These are phyloP conservation scores for Exophiala aquamarina DNA, from an alignment of 2,329 filamentous ascomycete species.

Conservation along the genomic window DNA sequence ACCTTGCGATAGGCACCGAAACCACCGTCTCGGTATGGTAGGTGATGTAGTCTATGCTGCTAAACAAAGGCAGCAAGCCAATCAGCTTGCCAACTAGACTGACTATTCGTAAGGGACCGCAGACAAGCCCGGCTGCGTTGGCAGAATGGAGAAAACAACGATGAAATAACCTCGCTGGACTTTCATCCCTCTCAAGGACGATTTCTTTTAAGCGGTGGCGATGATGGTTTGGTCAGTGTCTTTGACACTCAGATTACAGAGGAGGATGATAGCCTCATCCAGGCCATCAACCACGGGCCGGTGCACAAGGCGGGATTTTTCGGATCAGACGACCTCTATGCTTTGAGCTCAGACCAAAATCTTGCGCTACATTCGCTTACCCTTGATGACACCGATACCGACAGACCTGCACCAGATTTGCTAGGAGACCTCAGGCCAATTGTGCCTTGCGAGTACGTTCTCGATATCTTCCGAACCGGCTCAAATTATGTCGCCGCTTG, in stretches of 20 bases:
- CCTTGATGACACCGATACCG: slow-evolving; percentile 43
- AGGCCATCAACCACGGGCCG: slow-evolving; percentile 63
- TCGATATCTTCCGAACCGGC: slow-evolving; percentile 46
- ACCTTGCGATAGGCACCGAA: slow-evolving; percentile 26
- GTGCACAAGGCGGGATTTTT: slow-evolving; percentile 64
- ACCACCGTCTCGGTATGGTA: slow-evolving; percentile 27
- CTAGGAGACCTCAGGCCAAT: slow-evolving; percentile 59
- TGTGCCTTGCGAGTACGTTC: slow-evolving; percentile 60
- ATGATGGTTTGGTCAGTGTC: slow-evolving; percentile 62
- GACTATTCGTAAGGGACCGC: slow-evolving; percentile 38
- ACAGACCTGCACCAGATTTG: slow-evolving; percentile 47
- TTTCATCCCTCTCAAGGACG: slow-evolving; percentile 54
- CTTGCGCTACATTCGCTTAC: slow-evolving; percentile 56
- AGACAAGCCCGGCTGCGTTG: slow-evolving; percentile 24
- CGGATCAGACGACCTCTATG: slow-evolving; percentile 52
- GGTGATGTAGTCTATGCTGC: slow-evolving; percentile 3
- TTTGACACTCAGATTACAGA: slow-evolving; percentile 58
- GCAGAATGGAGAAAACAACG: slow-evolving; percentile 48
- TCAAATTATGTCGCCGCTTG: slow-evolving; percentile 25
- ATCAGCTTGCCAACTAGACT: background rate
- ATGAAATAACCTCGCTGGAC: slow-evolving; percentile 61
- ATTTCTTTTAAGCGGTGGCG: slow-evolving; percentile 60
- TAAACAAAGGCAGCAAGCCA: background rate
- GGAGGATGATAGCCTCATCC: slow-evolving; percentile 63
- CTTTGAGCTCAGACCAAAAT: slow-evolving; percentile 62